phyloP scores from a whole-genome alignment of 257 asterid genomes.

The Rauvolfia tetraphylla region DNA sequence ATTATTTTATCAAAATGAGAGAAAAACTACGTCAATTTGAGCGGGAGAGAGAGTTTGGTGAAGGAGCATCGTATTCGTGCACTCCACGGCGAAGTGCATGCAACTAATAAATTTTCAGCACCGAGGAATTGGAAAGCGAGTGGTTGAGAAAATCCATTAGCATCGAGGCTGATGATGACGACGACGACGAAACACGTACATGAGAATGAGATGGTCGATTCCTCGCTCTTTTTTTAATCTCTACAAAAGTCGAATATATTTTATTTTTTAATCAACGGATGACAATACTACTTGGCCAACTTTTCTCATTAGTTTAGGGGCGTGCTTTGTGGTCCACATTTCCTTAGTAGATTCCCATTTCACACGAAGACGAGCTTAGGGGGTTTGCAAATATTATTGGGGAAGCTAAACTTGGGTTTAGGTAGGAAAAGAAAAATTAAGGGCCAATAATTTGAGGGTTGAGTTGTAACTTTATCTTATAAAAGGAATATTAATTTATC shows the following conservation, averaged over 20 bases:
- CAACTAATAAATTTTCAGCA: slow-evolving; percentile 1
- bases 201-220: neutral
- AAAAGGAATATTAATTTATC: neutral
- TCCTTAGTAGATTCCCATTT: slow-evolving; percentile 13
- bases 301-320: neutral
- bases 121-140: neutral
- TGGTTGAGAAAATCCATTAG: slow-evolving; percentile 4
- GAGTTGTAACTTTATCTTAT: neutral
- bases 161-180: neutral
- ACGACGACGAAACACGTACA: too few species aligned
- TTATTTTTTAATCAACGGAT: neutral
- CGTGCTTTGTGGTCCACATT: slow-evolving; percentile 11
- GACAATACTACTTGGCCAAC: neutral
- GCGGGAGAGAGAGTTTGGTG: neutral
- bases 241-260: neutral
- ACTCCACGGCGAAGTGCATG: neutral
- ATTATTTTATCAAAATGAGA: too few species aligned
- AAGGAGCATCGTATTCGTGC: slow-evolving; percentile 4
- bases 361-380: neutral
- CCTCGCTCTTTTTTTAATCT: neutral
- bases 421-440: neutral
- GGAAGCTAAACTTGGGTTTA: slow-evolving; percentile 4
- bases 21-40: too few species aligned
- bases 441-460: slow-evolving; percentile 1
- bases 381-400: slow-evolving; percentile 3